These are phyloP conservation scores for Dujonia santamariae DNA, from an alignment of 1,139 yeast species.

Conservation along the genomic window DNA sequence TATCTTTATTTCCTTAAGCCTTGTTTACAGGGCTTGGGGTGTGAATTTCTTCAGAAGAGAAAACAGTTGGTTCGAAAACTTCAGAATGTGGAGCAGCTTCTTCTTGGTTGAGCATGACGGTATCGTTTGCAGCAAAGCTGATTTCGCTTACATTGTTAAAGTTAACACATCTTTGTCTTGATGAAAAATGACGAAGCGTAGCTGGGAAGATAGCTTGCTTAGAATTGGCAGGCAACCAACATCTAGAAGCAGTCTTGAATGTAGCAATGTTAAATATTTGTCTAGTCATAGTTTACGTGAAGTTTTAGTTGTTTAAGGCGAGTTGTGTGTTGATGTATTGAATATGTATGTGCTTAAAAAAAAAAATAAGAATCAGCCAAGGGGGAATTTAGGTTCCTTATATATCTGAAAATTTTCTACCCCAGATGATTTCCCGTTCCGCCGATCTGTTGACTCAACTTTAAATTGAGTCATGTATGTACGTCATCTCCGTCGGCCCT, in stretches of 20 bases:
- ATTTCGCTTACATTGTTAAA: constrained; percentile 33
- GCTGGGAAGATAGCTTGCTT: constrained; percentile 9
- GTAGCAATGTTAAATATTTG: constrained; percentile 35
- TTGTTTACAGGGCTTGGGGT: constrained; percentile 48
- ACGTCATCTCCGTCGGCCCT: constrained; percentile 4
- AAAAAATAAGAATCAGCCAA: not conserved
- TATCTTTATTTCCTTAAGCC: constrained; percentile 14
- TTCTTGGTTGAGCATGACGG: constrained; percentile 18
- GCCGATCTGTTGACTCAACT: constrained; percentile 7
- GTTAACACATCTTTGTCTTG: constrained; percentile 37
- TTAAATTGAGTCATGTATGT: constrained; percentile 3
- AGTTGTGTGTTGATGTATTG: constrained; percentile 1
- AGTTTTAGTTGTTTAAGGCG: constrained; percentile 3
- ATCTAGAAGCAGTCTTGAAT: constrained; percentile 44
- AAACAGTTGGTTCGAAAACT: constrained; percentile 38
- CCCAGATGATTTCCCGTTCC: constrained; percentile 10
- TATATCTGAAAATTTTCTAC: constrained; percentile 8
- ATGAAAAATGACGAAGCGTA: constrained; percentile 29
- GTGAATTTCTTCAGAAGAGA: constrained; percentile 40
- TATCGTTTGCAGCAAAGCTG: constrained; percentile 37
- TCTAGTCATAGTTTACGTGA: constrained; percentile 29
- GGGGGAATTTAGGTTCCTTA: constrained; percentile 2
- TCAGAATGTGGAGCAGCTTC: constrained; percentile 17
- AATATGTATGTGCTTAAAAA: not conserved
- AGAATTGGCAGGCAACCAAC: constrained; percentile 38